Evolutionary conservation across 139 green algal genomes (phyloP).

Genomic region (Chlamydomonas urium): DNA sequence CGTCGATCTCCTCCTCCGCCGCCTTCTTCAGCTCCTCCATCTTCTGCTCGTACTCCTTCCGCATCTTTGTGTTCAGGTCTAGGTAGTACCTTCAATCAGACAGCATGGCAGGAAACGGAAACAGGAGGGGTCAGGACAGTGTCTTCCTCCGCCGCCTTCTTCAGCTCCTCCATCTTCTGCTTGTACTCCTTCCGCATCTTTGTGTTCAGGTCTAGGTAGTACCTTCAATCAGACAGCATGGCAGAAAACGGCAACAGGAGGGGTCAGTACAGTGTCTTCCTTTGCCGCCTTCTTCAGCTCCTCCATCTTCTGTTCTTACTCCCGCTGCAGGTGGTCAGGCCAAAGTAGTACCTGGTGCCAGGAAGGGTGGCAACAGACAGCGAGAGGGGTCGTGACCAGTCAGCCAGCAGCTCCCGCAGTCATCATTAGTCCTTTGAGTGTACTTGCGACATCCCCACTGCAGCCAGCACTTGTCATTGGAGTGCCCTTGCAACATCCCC

Average conservation of each 20-base stretch:
- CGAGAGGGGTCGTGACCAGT: too few relatives aligned
- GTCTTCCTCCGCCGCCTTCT: slow-evolving; percentile 55
- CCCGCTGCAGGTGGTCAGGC: slow-evolving; percentile 60
- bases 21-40: slow-evolving; percentile 66
- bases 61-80: slow-evolving; percentile 56
- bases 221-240: too few relatives aligned
- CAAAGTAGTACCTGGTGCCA: slow-evolving; percentile 69
- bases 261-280: slow-evolving; percentile 55
- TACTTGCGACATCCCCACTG: not conserved
- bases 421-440: slow-evolving; percentile 32
- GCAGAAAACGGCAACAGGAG: too few relatives aligned
- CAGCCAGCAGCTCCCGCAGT: slow-evolving; percentile 54
- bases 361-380: too few relatives aligned
- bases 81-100: slow-evolving; percentile 72
- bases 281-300: slow-evolving; percentile 62
- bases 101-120: too few relatives aligned
- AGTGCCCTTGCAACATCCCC: not conserved
- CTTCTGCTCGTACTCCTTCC: slow-evolving; percentile 70
- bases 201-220: slow-evolving; percentile 64
- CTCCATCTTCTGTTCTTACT: slow-evolving; percentile 71
- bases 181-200: slow-evolving; percentile 72
- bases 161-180: slow-evolving; percentile 65
- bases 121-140: too few relatives aligned
- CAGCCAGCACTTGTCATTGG: too few relatives aligned
- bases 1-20: slow-evolving; percentile 62